A percentile compares a stretch with the other conserved stretches of the same genome.
phyloP scores from a whole-genome alignment of 768 basidiomycete genomes.

The Agaricus bisporus region DNA sequence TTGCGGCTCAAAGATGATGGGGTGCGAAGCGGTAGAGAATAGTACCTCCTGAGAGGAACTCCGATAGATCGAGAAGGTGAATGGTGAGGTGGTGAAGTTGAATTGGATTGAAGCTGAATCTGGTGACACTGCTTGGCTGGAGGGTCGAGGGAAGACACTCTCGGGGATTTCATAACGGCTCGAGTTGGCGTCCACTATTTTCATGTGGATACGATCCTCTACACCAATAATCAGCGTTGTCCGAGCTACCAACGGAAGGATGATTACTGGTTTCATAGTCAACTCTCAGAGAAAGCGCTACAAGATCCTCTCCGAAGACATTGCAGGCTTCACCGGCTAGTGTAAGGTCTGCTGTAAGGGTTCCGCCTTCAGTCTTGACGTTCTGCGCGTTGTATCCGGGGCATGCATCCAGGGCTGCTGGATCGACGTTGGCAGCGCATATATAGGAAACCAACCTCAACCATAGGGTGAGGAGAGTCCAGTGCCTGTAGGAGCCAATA shows the following conservation, averaged over 20 bases:
- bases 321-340: slow-evolving; percentile 49
- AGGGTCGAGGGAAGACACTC: slow-evolving; percentile 52
- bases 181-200: slow-evolving; percentile 46
- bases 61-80: slow-evolving; percentile 54
- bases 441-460: not conserved
- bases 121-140: slow-evolving; percentile 20
- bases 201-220: slow-evolving; percentile 58
- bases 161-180: slow-evolving; percentile 61
- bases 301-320: slow-evolving; percentile 52
- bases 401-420: slow-evolving; percentile 45
- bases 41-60: slow-evolving; percentile 44
- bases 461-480: slow-evolving; percentile 1
- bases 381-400: slow-evolving; percentile 52
- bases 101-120: slow-evolving; percentile 43
- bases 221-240: not conserved
- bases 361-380: slow-evolving; percentile 30
- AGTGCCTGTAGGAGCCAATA: not conserved
- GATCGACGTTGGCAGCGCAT: slow-evolving; percentile 20
- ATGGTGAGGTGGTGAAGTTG: slow-evolving; percentile 53
- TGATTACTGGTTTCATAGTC: slow-evolving; percentile 50
- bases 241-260: not conserved
- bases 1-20: slow-evolving; percentile 72
- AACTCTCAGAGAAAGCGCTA: slow-evolving; percentile 41
- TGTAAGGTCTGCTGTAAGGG: slow-evolving; percentile 45
- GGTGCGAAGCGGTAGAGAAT: slow-evolving; percentile 53